These are phyloP conservation scores for Phytopythium boreale DNA, from an alignment of 352 stramenopile species.

Conservation along the genomic window DNA sequence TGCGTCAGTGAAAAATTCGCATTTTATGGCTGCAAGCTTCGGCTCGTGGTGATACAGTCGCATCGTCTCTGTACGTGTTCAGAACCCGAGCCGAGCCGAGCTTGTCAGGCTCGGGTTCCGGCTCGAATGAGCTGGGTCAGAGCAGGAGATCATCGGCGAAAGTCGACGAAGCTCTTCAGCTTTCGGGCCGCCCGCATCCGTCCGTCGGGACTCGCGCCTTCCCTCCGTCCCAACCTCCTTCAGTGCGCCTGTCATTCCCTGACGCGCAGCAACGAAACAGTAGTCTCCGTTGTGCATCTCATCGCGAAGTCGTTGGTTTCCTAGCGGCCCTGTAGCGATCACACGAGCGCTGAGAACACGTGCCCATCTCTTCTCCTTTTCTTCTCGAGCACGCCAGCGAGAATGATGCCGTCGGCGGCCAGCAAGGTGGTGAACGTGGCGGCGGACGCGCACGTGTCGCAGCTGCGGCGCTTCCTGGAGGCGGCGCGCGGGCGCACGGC, in stretches of 20 bases:
- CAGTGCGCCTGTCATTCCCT: background rate
- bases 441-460: constrained; percentile 22
- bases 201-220: no score
- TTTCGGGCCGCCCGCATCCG: background rate
- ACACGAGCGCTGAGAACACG: background rate
- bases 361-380: background rate
- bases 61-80: no score
- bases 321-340: background rate
- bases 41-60: no score
- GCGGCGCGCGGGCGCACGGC: constrained; percentile 42
- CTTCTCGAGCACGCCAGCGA: background rate
- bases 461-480: constrained; percentile 58
- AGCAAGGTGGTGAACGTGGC: constrained; percentile 10
- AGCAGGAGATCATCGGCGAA: background rate
- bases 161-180: background rate
- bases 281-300: background rate
- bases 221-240: background rate
- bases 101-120: background rate
- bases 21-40: no score
- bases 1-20: background rate
- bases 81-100: background rate
- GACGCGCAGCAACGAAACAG: background rate
- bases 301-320: background rate
- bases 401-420: constrained; percentile 6
- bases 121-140: background rate